Evolutionary conservation across 2,329 filamentous ascomycete species (phyloP).

Genomic region (Chaetomium olivaceum): DNA sequence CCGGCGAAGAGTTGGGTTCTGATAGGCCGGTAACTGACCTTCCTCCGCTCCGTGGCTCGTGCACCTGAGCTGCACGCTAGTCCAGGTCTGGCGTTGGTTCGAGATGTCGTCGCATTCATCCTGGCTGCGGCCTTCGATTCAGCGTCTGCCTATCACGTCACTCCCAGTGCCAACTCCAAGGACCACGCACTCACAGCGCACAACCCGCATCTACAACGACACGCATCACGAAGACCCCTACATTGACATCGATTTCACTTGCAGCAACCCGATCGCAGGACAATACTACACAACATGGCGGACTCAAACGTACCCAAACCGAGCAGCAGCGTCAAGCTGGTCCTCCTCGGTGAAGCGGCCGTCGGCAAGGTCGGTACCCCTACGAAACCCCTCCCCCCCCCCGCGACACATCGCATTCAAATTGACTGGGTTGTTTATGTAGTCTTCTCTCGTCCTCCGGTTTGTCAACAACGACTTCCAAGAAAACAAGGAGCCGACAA

Average conservation of each 20-base stretch:
- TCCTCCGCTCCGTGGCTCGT: conserved; percentile 15
- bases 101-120: conserved; percentile 21
- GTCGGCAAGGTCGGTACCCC: conserved; percentile 80
- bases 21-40: not conserved
- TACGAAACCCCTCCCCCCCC: too few relatives aligned
- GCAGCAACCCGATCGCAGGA: not conserved
- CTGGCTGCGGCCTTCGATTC: conserved; percentile 18
- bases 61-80: conserved; percentile 13
- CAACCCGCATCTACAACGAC: not conserved
- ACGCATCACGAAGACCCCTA: not conserved
- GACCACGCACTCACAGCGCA: conserved; percentile 18
- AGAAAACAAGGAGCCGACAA: conserved; percentile 99
- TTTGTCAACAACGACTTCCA: conserved; percentile 99
- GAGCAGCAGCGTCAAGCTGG: conserved; percentile 99
- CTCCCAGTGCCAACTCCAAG: conserved; percentile 22
- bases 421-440: conserved; percentile 24
- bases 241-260: not conserved
- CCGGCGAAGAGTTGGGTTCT: not conserved
- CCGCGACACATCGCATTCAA: conserved; percentile 19
- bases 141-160: conserved; percentile 35
- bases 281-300: conserved; percentile 57
- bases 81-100: conserved; percentile 22
- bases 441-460: conserved; percentile 96
- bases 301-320: conserved; percentile 82
- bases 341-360: conserved; percentile 93